phyloP scores from a whole-genome alignment of 139 green algal genomes.

The Parachlorella kessleri region DNA sequence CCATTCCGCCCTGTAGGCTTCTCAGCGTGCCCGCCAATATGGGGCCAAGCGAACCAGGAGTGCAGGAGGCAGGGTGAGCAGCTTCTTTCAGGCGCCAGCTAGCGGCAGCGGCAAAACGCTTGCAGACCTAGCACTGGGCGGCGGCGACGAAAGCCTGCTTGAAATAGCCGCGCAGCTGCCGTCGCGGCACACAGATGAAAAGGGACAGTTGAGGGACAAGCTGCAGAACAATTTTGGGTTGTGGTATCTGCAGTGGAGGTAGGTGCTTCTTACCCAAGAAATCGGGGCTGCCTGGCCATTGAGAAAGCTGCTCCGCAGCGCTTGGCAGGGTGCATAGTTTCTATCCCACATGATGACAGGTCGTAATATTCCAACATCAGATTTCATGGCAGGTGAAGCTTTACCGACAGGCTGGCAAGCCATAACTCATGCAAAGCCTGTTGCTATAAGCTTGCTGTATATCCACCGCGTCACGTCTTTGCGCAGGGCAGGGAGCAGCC shows the following conservation, averaged over 20 bases:
- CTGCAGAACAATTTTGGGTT: not conserved
- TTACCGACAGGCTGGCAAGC: not conserved
- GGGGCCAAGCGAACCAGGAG: not conserved
- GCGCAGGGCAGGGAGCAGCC: slow-evolving; percentile 54
- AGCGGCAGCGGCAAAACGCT: not conserved
- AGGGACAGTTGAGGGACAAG: not conserved
- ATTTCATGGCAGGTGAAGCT: no score
- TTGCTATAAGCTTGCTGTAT: no score
- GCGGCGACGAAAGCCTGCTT: not conserved
- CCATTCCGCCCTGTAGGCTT: no score
- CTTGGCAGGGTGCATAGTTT: not conserved
- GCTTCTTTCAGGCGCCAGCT: not conserved
- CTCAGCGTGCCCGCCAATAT: no score
- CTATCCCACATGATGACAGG: no score
- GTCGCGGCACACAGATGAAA: not conserved
- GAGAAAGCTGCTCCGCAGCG: not conserved
- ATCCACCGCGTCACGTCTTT: no score
- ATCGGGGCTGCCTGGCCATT: no score
- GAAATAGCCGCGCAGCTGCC: not conserved
- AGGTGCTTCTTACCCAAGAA: no score
- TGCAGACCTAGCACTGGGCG: not conserved
- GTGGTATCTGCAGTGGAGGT: not conserved
- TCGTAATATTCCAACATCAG: no score
- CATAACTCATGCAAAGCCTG: not conserved
- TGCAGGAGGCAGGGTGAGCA: not conserved